Percentiles rank a stretch among this genome's conserved stretches.
These are phyloP conservation scores for Trypanosoma avium DNA, from an alignment of 208 protist genomes.

Conservation along the genomic window DNA sequence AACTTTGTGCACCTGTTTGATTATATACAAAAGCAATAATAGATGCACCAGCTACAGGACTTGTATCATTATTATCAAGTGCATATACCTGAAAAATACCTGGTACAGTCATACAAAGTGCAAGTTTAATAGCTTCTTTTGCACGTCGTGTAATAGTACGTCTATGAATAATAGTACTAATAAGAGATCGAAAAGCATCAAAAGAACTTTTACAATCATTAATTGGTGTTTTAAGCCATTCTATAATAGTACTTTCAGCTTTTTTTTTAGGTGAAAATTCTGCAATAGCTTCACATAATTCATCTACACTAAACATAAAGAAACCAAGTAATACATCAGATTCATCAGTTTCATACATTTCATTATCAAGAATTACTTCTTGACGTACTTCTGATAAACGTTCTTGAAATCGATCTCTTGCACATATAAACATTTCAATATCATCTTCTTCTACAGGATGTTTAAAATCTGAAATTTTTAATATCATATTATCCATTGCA, in stretches of 20 bases:
- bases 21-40: constrained; percentile 91
- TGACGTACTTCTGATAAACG: constrained; percentile 79
- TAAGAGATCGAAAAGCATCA: constrained; percentile 56
- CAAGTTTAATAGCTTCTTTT: constrained; percentile 91
- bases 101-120: constrained; percentile 85
- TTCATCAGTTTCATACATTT: constrained; percentile 89
- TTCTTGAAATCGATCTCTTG: constrained; percentile 83
- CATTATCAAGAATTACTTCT: constrained; percentile 88
- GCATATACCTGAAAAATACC: constrained; percentile 88
- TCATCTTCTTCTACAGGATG: constrained; percentile 63
- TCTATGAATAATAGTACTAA: constrained; percentile 39
- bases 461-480: constrained; percentile 89
- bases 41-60: constrained; percentile 76
- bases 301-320: constrained; percentile 91
- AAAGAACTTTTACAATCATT: constrained; percentile 68
- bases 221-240: constrained; percentile 49
- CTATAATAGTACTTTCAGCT: constrained; percentile 47
- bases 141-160: constrained; percentile 74
- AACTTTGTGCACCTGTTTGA: constrained; percentile 86
- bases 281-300: constrained; percentile 83
- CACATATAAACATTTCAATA: constrained; percentile 75
- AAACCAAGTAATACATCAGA: constrained; percentile 87
- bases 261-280: constrained; percentile 59
- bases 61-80: constrained; percentile 66
- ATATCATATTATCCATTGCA: constrained; percentile 88